Evolutionary conservation across 345 rosid species (phyloP), one percentile per base, ranked within the genome.

Genomic region (Camelina hispida): DNA sequence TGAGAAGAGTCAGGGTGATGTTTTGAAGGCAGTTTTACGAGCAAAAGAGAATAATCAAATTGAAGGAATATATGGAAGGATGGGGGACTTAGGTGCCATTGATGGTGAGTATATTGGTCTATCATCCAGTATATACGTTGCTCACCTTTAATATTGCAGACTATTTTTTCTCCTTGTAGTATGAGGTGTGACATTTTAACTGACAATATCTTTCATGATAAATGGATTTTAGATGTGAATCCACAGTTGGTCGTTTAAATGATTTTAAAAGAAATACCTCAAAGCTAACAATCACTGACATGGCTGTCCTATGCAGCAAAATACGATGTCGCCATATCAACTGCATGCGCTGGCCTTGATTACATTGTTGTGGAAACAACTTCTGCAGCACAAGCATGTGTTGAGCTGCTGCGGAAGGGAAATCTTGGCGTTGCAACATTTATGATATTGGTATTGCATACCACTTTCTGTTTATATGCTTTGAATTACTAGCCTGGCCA

Each of bases 31-130:
- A 70, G 84, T 95, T 69, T 76, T 91, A 82, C 85, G 84, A 66
- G 97, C 96, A 34, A 95, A 87, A 78, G 91, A 90, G 79, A 87
- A 85, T 23, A 87, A 85, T 69, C 83, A 81, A 83, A 92, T 95
- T 77, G 90, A 83, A 74, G 99, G 99, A 76, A 92, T 95, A 70
- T 82, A 90, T 79, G 99, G 99, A 53, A 86, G 97, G 68, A 86
- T 95, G 99, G 99, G 99, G 15, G 97, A 95, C 83, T 85, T 92
- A 81, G 99, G 97, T 67, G 99, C 99, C 71, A 92, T 95, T 83
- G 98, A 95, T 72, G 91, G 99, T 92, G 69, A 80, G 81, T 68
- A 46, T 75, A 58, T 48, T 56, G 14, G 20, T 71, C 67, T 57
- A 55, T 77, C 52, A 15, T 84, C 59, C 47, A 38, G 28, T 70